Conservation (phyloP, 2,329 filamentous ascomycete species). For the Nemania abortiva region DNA sequence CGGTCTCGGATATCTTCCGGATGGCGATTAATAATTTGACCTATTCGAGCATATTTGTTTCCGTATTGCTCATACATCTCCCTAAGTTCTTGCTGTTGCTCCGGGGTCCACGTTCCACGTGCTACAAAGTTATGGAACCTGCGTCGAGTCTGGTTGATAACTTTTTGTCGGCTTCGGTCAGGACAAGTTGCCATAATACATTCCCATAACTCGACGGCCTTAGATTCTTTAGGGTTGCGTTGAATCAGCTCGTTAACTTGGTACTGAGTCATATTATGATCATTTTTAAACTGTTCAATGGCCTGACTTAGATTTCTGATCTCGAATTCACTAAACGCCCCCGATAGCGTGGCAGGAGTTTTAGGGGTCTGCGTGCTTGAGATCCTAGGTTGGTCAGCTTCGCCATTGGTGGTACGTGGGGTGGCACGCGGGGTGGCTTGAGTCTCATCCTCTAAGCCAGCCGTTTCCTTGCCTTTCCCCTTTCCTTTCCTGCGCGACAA, state of each 20-base stretch:
- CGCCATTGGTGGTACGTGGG: constrained; percentile 34
- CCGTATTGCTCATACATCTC: constrained; percentile 61
- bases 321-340: constrained; percentile 60
- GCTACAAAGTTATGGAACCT: constrained; percentile 74
- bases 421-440: constrained; percentile 34
- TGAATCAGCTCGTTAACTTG: constrained; percentile 63
- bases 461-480: constrained; percentile 22
- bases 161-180: constrained; percentile 63
- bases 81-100: constrained; percentile 68
- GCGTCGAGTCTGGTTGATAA: constrained; percentile 69
- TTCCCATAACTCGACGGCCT: constrained; percentile 62
- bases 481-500: constrained; percentile 33
- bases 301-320: constrained; percentile 56
- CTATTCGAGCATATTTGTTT: constrained; percentile 72
- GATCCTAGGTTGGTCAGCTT: constrained; percentile 40
- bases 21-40: constrained; percentile 71
- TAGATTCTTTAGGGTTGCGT: constrained; percentile 41
- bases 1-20: constrained; percentile 76
- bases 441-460: constrained; percentile 2
- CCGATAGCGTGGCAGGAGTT: constrained; percentile 43
- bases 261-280: constrained; percentile 57
- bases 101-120: constrained; percentile 68
- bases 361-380: constrained; percentile 30
- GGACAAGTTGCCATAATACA: constrained; percentile 62
- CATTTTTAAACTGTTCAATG: constrained; percentile 60